Evolutionary conservation across 2,329 filamentous ascomycete genomes (phyloP), one percentile per base, ranked within the genome.

Genomic region (Fusarium scirpi): DNA sequence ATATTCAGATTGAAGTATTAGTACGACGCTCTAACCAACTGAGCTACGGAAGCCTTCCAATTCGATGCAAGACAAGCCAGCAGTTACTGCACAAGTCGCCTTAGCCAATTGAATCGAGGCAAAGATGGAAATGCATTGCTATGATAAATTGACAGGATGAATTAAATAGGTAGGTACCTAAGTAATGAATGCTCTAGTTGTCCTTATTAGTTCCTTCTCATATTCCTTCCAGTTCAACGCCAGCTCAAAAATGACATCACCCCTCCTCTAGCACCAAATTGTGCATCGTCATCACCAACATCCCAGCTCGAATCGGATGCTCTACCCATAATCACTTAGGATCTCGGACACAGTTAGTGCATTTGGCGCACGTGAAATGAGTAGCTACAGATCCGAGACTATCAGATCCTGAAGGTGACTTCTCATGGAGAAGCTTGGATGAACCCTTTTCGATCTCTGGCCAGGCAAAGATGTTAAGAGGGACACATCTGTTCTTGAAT

Each of bases 11-110:
- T 54, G 58, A 65, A 76, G 66, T 76, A 76, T 76, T 75, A 75
- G 73, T 75, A 75, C 73, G 72, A 74, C 71, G 73, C 73, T 75
- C 73, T 75, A 75, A 74, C 73, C 73, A 75, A 75, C 73, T 75
- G 73, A 76, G 73, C 73, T 75, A 75, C 72, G 73, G 73, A 76
- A 76, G 74, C 74, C 74, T 22, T 71, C 65, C 60, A 60, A 70
- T 70, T 73, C 53, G 55, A 40, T 75, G 29, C 0, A 6, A 8
- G 1, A 2, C 3, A 0, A 0, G 0, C 0, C 5, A 6, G 34
- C 15, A 64, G 48, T 63, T 60, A 24, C 29, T 0, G 0, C 4
- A 15, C 11, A 57, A 5, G 15, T 7, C 4, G 10, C 1, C 2
- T 20, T 16, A 20, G 0, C 8, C 6, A 12, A 6, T 25, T 8